Base-by-base conservation (phyloP, 176 grass and related monocot genomes). In the Musa acuminata region DNA sequence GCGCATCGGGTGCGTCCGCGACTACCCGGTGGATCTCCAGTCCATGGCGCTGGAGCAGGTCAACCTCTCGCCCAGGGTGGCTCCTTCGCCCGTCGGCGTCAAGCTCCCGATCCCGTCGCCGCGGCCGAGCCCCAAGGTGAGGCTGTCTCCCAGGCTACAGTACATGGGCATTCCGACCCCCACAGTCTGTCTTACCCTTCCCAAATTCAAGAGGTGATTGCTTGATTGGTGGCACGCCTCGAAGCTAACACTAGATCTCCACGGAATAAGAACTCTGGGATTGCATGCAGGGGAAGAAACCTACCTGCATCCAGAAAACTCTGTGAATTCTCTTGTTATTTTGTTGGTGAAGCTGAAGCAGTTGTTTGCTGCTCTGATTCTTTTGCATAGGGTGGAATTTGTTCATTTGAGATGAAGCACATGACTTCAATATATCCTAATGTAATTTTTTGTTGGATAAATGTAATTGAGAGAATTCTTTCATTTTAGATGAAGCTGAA, bases 11-110 rank as follows among this genome's bases (percentile, higher is more conserved):
- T 96, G 89, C 60, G 83, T 96, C 29, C 78, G 85, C 20, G 87
- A 96, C 64, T 96, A 92, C 89, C 87, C 93, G 19, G 82, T 70
- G 7, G 83, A 88, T 26, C 85, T 96, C 11, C 89, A 92, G 75
- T 82, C 67, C 85, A 92, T 84, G 84, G 93, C 93, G 1, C 83
- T 96, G 9, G 93, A 96, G 76, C 93, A 96, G 73, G 93, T 92
- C 49, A 92, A 96, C 63, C 89, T 96, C n/a, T 92, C 93, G 66
- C 93, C 93, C 20, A 78, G 85, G 27, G 72, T 86, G 66, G 64
- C 65, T 27, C 80, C 85, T 49, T 86, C 89, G 10, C 87, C 89
- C 8, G 70, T 14, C 8, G 58, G n/a, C 1, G 79, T 67, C 64
- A 79, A 75, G 80, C 49, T 90, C 24, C 93, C 89, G 1, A 90